phyloP scores from a whole-genome alignment of 352 stramenopile genomes.

The Globisporangium carolinianum region DNA sequence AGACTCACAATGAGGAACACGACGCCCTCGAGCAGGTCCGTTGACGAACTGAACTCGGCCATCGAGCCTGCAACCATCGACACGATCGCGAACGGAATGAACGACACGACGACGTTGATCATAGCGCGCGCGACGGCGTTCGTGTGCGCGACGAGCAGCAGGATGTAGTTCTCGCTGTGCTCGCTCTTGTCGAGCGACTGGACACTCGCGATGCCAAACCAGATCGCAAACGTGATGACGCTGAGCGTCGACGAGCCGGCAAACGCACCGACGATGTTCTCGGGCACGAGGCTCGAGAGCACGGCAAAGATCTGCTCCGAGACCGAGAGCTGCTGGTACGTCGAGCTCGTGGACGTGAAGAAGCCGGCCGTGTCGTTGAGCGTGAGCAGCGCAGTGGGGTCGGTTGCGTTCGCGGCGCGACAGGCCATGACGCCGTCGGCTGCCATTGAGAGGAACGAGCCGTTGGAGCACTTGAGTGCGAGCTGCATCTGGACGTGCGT shows the following conservation, averaged over 20 bases:
- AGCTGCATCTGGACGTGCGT: constrained; percentile 10
- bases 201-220: constrained; percentile 46
- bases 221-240: constrained; percentile 62
- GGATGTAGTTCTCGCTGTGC: constrained; percentile 50
- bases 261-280: constrained; percentile 65
- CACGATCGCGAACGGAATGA: constrained; percentile 62
- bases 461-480: constrained; percentile 31
- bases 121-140: constrained; percentile 65
- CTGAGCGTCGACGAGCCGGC: constrained; percentile 45
- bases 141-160: constrained; percentile 55
- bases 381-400: constrained; percentile 26
- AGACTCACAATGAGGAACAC: constrained; percentile 28
- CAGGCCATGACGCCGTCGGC: constrained; percentile 33
- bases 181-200: constrained; percentile 38
- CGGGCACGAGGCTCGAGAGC: constrained; percentile 48
- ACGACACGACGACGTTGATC: constrained; percentile 55
- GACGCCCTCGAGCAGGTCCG: constrained; percentile 37
- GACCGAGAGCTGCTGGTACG: constrained; percentile 38
- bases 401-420: constrained; percentile 18
- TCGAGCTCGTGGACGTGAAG: constrained; percentile 23
- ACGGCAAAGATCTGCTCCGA: constrained; percentile 69
- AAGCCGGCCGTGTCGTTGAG: constrained; percentile 52
- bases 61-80: constrained; percentile 67
- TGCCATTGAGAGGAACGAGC: constrained; percentile 29
- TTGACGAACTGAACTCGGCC: constrained; percentile 38